Conservation (phyloP, 805 yeast genomes). For the Candida rishiriensis region DNA sequence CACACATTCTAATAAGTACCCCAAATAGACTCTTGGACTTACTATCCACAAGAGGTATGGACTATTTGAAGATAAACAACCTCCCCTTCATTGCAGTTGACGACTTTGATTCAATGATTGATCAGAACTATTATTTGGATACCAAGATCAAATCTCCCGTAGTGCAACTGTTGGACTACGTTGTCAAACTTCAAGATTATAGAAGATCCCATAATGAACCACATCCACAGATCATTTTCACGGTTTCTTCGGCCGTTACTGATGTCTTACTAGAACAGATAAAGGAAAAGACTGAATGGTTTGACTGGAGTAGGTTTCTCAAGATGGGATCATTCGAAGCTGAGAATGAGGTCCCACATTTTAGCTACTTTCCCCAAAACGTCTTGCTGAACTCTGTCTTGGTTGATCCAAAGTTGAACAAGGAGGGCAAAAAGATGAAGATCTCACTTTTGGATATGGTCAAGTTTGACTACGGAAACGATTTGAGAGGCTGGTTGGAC, state of each 20-base stretch:
- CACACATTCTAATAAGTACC: constrained; percentile 31
- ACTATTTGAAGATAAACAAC: constrained; percentile 23
- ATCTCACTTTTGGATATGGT: constrained; percentile 23
- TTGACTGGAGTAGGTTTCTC: constrained; percentile 30
- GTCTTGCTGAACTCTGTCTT: constrained; percentile 23
- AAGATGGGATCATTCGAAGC: constrained; percentile 23
- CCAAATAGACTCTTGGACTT: constrained; percentile 34
- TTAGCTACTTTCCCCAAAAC: constrained; percentile 17
- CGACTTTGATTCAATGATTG: constrained; percentile 31
- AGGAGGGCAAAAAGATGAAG: constrained; percentile 14
- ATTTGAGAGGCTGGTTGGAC: constrained; percentile 17
- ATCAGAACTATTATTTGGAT: constrained; percentile 12
- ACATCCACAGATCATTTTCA: constrained; percentile 29
- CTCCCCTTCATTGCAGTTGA: constrained; percentile 29
- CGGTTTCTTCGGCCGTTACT: constrained; percentile 30
- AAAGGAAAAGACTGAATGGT: constrained; percentile 48
- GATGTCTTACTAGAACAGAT: constrained; percentile 45
- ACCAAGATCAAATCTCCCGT: constrained; percentile 23
- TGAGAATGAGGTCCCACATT: constrained; percentile 17
- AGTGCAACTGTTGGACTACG: constrained; percentile 29
- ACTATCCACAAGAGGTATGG: constrained; percentile 30
- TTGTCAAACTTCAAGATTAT: constrained; percentile 29
- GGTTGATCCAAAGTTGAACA: constrained; percentile 17
- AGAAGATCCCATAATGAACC: constrained; percentile 27
- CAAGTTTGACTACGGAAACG: constrained; percentile 21